These are phyloP conservation scores for Gyrodon lividus DNA, from an alignment of 768 basidiomycete species.

Conservation along the genomic window DNA sequence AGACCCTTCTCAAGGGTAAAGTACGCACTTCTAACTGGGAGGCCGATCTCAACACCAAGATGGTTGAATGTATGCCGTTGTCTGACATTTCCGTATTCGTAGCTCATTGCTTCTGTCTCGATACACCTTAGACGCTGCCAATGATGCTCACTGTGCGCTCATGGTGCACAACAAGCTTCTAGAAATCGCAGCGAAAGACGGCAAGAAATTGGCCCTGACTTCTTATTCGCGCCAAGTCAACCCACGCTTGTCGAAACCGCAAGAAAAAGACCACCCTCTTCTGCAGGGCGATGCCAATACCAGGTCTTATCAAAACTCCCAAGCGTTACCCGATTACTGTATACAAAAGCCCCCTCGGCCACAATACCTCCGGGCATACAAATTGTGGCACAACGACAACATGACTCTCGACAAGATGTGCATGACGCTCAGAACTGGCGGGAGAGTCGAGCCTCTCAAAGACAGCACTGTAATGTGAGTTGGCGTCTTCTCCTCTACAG, in stretches of 20 bases:
- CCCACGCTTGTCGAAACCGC: slow-evolving; percentile 5
- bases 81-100: not conserved
- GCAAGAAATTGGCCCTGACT: slow-evolving; percentile 15
- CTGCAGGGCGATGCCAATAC: not conserved
- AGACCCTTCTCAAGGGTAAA: slow-evolving; percentile 41
- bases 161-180: slow-evolving; percentile 42
- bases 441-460: slow-evolving; percentile 39
- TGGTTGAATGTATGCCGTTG: slow-evolving; percentile 37
- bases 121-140: slow-evolving; percentile 43
- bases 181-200: slow-evolving; percentile 27
- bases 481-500: not conserved
- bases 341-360: slow-evolving; percentile 31
- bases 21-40: slow-evolving; percentile 53
- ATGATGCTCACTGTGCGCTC: slow-evolving; percentile 49
- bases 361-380: slow-evolving; percentile 45
- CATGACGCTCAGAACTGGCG: slow-evolving; percentile 31
- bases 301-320: not conserved
- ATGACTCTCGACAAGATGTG: slow-evolving; percentile 41
- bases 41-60: slow-evolving; percentile 32
- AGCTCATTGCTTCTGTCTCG: not conserved
- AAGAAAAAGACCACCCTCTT: not conserved
- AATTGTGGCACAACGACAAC: slow-evolving; percentile 39
- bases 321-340: slow-evolving; percentile 22
- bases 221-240: slow-evolving; percentile 31
- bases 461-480: slow-evolving; percentile 49